Conservation (phyloP, 176 grass and related monocot genomes). For the Neostapfia colusana region DNA sequence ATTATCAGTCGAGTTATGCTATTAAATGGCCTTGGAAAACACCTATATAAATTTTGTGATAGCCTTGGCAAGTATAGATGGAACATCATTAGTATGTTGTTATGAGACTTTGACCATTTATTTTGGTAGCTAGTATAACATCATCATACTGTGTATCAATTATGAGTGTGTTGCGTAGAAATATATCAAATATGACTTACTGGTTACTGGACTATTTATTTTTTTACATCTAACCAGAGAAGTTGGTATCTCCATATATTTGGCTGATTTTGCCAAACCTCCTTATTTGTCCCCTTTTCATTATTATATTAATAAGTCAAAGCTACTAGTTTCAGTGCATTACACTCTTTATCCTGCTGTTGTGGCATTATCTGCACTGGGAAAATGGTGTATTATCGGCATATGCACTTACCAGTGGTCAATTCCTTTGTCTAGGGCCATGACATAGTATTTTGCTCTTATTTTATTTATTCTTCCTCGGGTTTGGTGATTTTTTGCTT, state of each 20-base stretch:
- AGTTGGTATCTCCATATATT: background rate
- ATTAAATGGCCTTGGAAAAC: slow-evolving; percentile 15
- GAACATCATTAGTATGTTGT: background rate
- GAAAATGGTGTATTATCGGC: background rate
- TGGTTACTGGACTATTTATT: background rate
- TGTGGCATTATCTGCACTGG: background rate
- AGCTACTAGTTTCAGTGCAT: background rate
- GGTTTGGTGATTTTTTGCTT: too few species aligned
- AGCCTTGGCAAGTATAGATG: background rate
- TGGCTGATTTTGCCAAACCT: background rate
- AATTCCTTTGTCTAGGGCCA: too few species aligned
- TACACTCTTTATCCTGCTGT: background rate
- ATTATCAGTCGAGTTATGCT: slow-evolving; percentile 13
- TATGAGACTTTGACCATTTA: background rate
- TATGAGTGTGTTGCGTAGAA: background rate
- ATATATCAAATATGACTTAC: too few species aligned
- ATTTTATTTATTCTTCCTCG: too few species aligned
- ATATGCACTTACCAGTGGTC: too few species aligned
- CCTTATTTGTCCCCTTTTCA: background rate
- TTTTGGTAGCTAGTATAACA: background rate
- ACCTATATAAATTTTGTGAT: slow-evolving; percentile 16
- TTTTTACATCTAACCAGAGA: background rate
- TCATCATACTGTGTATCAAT: slow-evolving; percentile 2
- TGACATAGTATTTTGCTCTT: too few species aligned
- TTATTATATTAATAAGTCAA: background rate